Evolutionary conservation across 768 basidiomycete genomes (phyloP).

Genomic region (Russula foetens): DNA sequence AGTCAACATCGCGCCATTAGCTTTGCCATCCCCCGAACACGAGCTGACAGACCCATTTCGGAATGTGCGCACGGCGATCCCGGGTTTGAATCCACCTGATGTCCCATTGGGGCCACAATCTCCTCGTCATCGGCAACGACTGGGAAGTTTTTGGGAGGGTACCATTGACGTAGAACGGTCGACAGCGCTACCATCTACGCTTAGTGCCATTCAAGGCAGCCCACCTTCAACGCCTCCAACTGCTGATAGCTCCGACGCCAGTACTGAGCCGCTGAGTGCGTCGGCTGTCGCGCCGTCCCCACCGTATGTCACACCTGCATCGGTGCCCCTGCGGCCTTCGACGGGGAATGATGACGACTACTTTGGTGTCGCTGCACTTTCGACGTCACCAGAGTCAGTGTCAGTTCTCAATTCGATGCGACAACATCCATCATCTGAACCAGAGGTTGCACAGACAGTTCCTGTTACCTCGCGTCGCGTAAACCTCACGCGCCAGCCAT

Average conservation of each 20-base stretch:
- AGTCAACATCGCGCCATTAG: constrained; percentile 78
- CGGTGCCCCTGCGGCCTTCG: constrained; percentile 19
- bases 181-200: constrained; percentile 7
- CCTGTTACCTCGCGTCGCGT: constrained; percentile 45
- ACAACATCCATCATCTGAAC: constrained; percentile 24
- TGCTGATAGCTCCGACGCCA: neutral
- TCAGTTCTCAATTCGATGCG: constrained; percentile 3
- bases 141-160: constrained; percentile 72
- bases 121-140: constrained; percentile 48
- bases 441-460: constrained; percentile 31
- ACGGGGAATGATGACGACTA: constrained; percentile 24
- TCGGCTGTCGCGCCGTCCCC: constrained; percentile 18
- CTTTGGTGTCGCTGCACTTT: constrained; percentile 20
- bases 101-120: constrained; percentile 33
- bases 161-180: constrained; percentile 54
- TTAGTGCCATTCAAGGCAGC: constrained; percentile 27
- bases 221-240: constrained; percentile 20
- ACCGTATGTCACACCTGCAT: constrained; percentile 25
- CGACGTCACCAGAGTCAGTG: neutral
- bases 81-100: constrained; percentile 45
- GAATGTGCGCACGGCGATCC: constrained; percentile 56
- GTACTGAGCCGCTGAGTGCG: neutral
- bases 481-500: constrained; percentile 53
- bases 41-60: constrained; percentile 90
- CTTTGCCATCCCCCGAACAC: constrained; percentile 84